Evolutionary conservation across 2,329 filamentous ascomycete species (phyloP).

Genomic region (Fusarium guadeloupense): DNA sequence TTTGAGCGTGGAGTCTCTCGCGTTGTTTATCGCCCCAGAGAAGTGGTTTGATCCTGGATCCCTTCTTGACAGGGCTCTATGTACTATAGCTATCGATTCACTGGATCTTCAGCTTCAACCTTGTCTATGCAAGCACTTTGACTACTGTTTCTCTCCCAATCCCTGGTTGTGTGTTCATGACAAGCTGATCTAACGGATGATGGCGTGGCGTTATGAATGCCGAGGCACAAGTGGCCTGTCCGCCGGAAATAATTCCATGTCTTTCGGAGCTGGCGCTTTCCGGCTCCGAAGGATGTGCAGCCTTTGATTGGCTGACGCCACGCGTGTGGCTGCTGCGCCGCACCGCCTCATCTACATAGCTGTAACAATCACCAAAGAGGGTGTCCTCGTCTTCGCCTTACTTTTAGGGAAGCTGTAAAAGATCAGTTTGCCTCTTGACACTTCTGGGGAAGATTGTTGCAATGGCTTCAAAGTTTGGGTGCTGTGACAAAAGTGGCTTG

Average conservation of each 20-base stretch:
- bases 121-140: neutral
- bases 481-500: neutral
- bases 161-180: neutral
- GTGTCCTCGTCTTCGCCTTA: neutral
- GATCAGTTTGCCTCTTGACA: neutral
- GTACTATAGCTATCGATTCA: neutral
- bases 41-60: neutral
- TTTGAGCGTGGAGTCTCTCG: neutral
- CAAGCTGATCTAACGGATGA: neutral
- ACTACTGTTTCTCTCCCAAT: neutral
- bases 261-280: constrained; percentile 7
- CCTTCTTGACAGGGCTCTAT: too few species aligned
- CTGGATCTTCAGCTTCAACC: neutral
- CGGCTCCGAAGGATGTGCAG: constrained; percentile 21
- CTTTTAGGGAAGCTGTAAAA: neutral
- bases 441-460: neutral
- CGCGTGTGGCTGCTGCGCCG: constrained; percentile 4
- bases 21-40: neutral
- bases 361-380: constrained; percentile 1
- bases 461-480: neutral
- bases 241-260: neutral
- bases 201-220: neutral
- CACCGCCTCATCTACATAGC: constrained; percentile 18
- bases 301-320: constrained; percentile 10
- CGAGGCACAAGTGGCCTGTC: constrained; percentile 5